A percentile compares a stretch with the other conserved stretches of the same genome.
Conservation (phyloP, 352 stramenopile species). For the Globisporangium sylvaticum region DNA sequence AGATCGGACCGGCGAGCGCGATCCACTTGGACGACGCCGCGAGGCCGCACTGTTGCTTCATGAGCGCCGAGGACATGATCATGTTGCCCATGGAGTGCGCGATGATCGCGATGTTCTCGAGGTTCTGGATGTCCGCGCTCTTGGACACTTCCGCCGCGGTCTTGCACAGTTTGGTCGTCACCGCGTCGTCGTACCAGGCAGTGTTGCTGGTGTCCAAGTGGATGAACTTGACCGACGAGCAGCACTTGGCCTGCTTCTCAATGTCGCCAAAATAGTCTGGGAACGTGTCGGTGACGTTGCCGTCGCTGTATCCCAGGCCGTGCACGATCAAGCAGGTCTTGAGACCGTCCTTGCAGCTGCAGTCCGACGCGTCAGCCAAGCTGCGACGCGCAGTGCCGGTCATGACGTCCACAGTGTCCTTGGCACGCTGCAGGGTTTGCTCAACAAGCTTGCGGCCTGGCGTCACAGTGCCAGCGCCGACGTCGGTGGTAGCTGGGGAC, state of each 20-base stretch:
- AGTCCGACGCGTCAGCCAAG: slow-evolving; percentile 11
- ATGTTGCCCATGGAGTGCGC: slow-evolving; percentile 54
- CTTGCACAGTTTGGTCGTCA: slow-evolving; percentile 21
- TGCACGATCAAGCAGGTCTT: slow-evolving; percentile 34
- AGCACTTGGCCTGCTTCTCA: slow-evolving; percentile 25
- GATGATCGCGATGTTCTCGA: slow-evolving; percentile 31
- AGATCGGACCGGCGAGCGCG: slow-evolving; percentile 30
- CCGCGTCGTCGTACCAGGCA: slow-evolving; percentile 23
- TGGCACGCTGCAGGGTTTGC: slow-evolving; percentile 9
- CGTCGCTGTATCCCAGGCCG: slow-evolving; percentile 17
- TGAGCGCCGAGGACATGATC: slow-evolving; percentile 22
- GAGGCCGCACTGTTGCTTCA: slow-evolving; percentile 25
- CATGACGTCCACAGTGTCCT: slow-evolving; percentile 15
- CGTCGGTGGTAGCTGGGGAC: background rate
- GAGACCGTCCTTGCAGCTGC: slow-evolving; percentile 13
- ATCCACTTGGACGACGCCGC: slow-evolving; percentile 35
- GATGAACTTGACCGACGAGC: slow-evolving; percentile 29
- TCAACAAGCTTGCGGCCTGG: slow-evolving; percentile 6
- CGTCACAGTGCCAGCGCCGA: background rate
- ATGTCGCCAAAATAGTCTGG: slow-evolving; percentile 22
- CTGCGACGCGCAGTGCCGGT: slow-evolving; percentile 12
- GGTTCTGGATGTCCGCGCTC: slow-evolving; percentile 11
- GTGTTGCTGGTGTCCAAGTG: slow-evolving; percentile 23
- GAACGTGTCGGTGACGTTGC: slow-evolving; percentile 12
- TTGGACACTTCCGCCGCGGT: slow-evolving; percentile 14